These are phyloP conservation scores for Moringa oleifera DNA, from an alignment of 345 rosid species.

Conservation along the genomic window DNA sequence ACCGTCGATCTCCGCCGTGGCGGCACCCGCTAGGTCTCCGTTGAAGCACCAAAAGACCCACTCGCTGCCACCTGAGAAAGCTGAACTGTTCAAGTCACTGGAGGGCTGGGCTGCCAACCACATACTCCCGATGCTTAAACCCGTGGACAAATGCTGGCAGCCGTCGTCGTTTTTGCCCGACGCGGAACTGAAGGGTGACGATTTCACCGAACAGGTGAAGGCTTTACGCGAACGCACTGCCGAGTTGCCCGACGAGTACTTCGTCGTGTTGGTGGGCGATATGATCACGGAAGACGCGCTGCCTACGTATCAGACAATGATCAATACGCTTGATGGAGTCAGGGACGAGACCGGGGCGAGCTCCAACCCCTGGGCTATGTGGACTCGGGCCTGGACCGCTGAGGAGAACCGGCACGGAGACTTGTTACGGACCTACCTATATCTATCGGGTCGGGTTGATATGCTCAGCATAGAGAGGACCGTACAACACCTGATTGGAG, in stretches of 20 bases:
- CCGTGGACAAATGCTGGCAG: constrained; percentile 71
- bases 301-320: constrained; percentile 67
- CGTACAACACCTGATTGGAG: constrained; percentile 52
- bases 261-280: constrained; percentile 75
- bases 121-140: constrained; percentile 59
- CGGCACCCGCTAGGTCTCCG: constrained; percentile 21
- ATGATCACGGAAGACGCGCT: constrained; percentile 83
- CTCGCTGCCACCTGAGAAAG: constrained; percentile 59
- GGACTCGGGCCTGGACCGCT: constrained; percentile 77
- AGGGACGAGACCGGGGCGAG: constrained; percentile 77
- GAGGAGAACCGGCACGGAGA: constrained; percentile 85
- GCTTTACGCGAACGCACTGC: constrained; percentile 48
- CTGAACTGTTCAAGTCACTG: constrained; percentile 57
- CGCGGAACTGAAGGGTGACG: constrained; percentile 31
- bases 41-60: constrained; percentile 37
- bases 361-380: constrained; percentile 59
- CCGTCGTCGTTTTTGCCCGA: constrained; percentile 54
- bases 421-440: constrained; percentile 46
- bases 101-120: constrained; percentile 51
- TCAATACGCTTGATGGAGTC: constrained; percentile 72
- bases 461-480: constrained; percentile 62
- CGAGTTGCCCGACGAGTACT: constrained; percentile 60
- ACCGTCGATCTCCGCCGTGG: constrained; percentile 25
- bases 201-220: constrained; percentile 49
- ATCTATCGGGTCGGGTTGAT: constrained; percentile 75